phyloP scores from a whole-genome alignment of 2,329 filamentous ascomycete genomes.

The Fusarium sp. region DNA sequence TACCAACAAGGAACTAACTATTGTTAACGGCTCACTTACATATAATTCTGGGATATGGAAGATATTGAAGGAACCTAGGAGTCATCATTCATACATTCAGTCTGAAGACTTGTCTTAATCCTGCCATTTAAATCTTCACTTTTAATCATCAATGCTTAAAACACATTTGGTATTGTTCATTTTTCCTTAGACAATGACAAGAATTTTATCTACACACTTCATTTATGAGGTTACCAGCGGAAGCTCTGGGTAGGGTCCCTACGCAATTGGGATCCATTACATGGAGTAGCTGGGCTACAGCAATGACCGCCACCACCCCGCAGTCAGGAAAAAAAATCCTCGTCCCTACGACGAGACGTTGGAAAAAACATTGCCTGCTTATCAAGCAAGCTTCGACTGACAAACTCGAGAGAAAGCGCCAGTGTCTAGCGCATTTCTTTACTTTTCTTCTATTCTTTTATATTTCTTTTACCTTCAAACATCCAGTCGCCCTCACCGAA shows the following conservation, averaged over 20 bases:
- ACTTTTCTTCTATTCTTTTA: neutral
- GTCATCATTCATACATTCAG: too few relatives aligned
- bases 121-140: too few relatives aligned
- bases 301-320: slow-evolving; percentile 49
- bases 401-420: slow-evolving; percentile 21
- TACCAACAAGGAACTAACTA: slow-evolving; percentile 5
- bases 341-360: slow-evolving; percentile 32
- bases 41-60: too few relatives aligned
- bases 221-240: neutral
- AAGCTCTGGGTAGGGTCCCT: neutral
- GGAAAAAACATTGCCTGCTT: slow-evolving; percentile 48
- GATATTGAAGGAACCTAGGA: too few relatives aligned
- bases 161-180: too few relatives aligned
- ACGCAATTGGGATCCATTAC: slow-evolving; percentile 7
- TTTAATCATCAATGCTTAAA: too few relatives aligned
- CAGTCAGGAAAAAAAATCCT: slow-evolving; percentile 49
- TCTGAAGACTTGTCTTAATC: too few relatives aligned
- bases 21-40: too few relatives aligned
- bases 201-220: too few relatives aligned
- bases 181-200: too few relatives aligned
- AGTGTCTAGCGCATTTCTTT: neutral
- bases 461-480: neutral
- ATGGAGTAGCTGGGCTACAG: slow-evolving; percentile 22
- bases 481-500: neutral
- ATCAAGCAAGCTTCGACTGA: slow-evolving; percentile 49